Conservation (phyloP, 768 basidiomycete genomes). For the Suillus subaureus region DNA sequence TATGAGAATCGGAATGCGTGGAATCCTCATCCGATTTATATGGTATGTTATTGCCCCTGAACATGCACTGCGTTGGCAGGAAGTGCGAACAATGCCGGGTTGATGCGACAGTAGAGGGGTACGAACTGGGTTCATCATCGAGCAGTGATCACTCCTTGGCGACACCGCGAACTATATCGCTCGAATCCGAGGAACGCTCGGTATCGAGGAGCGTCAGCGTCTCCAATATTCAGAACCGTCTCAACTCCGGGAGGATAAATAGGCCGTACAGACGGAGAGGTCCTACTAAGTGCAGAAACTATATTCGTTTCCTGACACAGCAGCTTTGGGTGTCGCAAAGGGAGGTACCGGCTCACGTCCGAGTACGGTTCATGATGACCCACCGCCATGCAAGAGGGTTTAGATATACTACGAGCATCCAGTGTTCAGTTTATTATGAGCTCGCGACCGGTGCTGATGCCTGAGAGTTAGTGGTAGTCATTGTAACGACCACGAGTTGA, state of each 20-base stretch:
- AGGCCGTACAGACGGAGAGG: neutral
- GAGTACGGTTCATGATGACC: neutral
- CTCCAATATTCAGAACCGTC: neutral
- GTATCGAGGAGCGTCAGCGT: neutral
- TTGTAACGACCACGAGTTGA: neutral
- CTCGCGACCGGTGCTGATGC: neutral
- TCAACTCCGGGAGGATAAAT: neutral
- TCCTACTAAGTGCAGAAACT: neutral
- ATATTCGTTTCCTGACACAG: neutral
- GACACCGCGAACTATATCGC: neutral
- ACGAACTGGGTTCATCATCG: neutral
- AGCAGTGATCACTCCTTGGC: neutral
- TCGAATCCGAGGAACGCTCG: neutral
- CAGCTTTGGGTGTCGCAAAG: neutral
- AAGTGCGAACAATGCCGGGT: neutral
- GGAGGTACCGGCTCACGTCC: slow-evolving; percentile 1
- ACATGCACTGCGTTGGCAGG: neutral
- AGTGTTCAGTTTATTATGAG: neutral
- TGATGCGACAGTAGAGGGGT: neutral
- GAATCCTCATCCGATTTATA: neutral
- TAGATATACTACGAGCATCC: neutral
- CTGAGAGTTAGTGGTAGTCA: neutral
- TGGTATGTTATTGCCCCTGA: neutral
- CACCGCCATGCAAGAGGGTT: neutral
- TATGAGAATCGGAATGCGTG: neutral